phyloP scores from a whole-genome alignment of 805 yeast species.

The Saturnispora diversa region DNA sequence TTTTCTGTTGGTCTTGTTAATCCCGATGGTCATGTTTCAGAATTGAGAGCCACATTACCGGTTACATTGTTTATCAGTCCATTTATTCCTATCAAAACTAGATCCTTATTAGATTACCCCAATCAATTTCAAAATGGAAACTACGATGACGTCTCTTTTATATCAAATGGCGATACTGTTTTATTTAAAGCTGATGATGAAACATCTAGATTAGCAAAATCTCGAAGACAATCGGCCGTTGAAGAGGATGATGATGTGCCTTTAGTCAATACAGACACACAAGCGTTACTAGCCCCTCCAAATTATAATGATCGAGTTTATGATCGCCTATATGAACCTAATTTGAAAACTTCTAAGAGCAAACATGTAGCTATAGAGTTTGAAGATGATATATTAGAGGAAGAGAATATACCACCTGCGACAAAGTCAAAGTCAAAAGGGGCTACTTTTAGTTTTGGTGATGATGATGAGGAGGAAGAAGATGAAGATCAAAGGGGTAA shows the following conservation, averaged over 20 bases:
- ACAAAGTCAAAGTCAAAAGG: neutral
- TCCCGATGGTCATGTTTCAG: constrained; percentile 90
- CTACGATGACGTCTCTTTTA: constrained; percentile 25
- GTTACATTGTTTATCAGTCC: constrained; percentile 51
- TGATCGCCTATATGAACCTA: constrained; percentile 52
- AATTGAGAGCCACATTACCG: constrained; percentile 84
- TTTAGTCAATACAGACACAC: constrained; percentile 23
- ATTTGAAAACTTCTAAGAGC: neutral
- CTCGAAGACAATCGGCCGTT: constrained; percentile 6
- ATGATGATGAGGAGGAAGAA: constrained; percentile 6
- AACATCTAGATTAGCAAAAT: constrained; percentile 8
- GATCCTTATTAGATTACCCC: constrained; percentile 25
- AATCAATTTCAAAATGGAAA: constrained; percentile 18
- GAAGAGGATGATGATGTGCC: constrained; percentile 13
- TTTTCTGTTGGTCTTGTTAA: constrained; percentile 72
- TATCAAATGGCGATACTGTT: constrained; percentile 23
- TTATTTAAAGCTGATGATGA: constrained; percentile 22
- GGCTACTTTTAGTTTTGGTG: constrained; percentile 10
- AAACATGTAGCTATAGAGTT: no score
- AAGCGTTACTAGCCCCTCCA: constrained; percentile 70
- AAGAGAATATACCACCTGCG: no score
- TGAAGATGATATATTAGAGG: no score
- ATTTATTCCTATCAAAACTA: constrained; percentile 62
- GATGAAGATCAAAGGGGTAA: neutral
- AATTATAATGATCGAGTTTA: constrained; percentile 73